Percentiles rank a stretch among this genome's conserved stretches.
phyloP scores from a whole-genome alignment of 768 basidiomycete species.

The Mycena floridula region DNA sequence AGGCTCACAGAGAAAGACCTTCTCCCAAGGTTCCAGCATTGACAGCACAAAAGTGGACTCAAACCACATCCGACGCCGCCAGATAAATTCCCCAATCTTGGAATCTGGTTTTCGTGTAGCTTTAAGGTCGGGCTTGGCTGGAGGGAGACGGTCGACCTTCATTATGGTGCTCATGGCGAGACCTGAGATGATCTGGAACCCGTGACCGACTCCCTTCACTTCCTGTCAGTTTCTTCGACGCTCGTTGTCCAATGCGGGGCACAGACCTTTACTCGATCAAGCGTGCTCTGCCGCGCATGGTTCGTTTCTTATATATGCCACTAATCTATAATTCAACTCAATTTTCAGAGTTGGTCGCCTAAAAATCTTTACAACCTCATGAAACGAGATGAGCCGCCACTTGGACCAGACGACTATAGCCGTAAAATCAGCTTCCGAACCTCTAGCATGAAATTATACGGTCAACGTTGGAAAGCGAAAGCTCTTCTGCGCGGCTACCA shows the following conservation, averaged over 20 bases:
- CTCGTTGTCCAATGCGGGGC: conserved; percentile 29
- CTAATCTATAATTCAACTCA: background rate
- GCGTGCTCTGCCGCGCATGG: conserved; percentile 78
- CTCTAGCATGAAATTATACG: conserved; percentile 64
- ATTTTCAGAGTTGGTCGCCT: conserved; percentile 74
- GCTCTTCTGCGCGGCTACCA: conserved; percentile 89
- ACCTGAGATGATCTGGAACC: too few relatives aligned
- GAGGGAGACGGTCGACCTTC: background rate
- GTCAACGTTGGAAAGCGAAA: conserved; percentile 89
- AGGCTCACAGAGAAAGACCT: conserved; percentile 46
- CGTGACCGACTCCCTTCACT: too few relatives aligned
- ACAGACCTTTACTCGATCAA: conserved; percentile 27
- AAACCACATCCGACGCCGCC: conserved; percentile 50
- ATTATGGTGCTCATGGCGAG: background rate
- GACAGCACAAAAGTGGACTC: conserved; percentile 55
- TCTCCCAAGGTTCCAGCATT: conserved; percentile 68
- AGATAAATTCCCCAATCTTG: conserved; percentile 24
- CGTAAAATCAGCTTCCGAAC: conserved; percentile 53
- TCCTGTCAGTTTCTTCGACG: too few relatives aligned
- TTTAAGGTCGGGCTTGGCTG: conserved; percentile 15
- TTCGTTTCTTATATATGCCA: conserved; percentile 20
- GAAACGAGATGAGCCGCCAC: conserved; percentile 54
- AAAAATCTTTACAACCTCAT: conserved; percentile 89
- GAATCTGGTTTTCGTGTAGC: conserved; percentile 11
- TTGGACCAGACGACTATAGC: conserved; percentile 34